Conservation (phyloP, 2,329 filamentous ascomycete genomes). For the Xylaria sp. region DNA sequence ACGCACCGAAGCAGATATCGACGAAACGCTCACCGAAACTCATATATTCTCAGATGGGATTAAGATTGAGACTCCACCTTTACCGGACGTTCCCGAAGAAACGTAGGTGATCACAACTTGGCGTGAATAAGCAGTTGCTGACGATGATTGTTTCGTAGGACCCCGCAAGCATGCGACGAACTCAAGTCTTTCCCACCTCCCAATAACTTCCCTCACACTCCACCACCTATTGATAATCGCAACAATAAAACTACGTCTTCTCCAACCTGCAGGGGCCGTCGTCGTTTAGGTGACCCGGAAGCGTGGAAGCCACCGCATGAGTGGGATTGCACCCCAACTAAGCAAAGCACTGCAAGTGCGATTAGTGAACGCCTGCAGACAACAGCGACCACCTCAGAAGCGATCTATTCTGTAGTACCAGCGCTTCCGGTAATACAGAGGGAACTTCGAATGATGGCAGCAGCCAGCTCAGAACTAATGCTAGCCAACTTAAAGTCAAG, state of each 20-base stretch:
- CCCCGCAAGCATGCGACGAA: slow-evolving; percentile 33
- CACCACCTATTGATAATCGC: slow-evolving; percentile 28
- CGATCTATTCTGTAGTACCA: slow-evolving; percentile 38
- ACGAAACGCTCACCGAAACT: slow-evolving; percentile 45
- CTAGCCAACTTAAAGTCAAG: slow-evolving; percentile 61
- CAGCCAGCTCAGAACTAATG: slow-evolving; percentile 56
- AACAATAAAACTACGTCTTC: slow-evolving; percentile 34
- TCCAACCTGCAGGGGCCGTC: slow-evolving; percentile 30
- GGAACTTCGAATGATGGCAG: slow-evolving; percentile 61
- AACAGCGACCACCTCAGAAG: slow-evolving; percentile 30
- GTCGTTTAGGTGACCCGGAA: slow-evolving; percentile 46
- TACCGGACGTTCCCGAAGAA: slow-evolving; percentile 39
- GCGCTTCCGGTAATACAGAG: slow-evolving; percentile 52
- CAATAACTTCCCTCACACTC: slow-evolving; percentile 34
- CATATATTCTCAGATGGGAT: slow-evolving; percentile 44
- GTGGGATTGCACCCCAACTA: slow-evolving; percentile 47
- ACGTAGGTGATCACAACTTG: slow-evolving; percentile 34
- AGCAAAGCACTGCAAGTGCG: slow-evolving; percentile 28
- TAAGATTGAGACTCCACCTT: slow-evolving; percentile 38
- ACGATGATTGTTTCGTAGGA: slow-evolving; percentile 11
- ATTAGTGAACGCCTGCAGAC: slow-evolving; percentile 32
- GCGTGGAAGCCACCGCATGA: slow-evolving; percentile 54
- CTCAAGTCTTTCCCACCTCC: slow-evolving; percentile 30
- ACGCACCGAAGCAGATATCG: slow-evolving; percentile 42
- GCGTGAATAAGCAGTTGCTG: not conserved